Conservation (phyloP, 805 yeast species). For the Ascoidea asiatica region DNA sequence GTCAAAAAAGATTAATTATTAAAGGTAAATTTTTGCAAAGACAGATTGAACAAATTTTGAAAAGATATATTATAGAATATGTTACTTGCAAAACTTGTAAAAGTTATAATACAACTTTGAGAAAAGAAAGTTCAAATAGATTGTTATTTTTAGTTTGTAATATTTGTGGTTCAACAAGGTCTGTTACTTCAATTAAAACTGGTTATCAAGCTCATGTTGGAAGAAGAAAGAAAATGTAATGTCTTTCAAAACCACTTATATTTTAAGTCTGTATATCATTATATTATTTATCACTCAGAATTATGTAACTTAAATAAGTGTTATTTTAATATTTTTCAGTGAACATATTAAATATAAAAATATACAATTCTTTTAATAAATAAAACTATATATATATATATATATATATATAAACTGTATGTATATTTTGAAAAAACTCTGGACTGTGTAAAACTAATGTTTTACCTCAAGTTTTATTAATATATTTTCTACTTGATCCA, state of each 20-base stretch:
- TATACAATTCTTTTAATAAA: no score
- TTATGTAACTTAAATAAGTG: no score
- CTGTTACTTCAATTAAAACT: constrained; percentile 93
- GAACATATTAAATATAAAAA: neutral
- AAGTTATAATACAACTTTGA: constrained; percentile 90
- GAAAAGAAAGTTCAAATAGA: constrained; percentile 93
- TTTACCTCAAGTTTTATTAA: no score
- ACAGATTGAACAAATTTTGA: constrained; percentile 90
- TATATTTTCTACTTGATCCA: no score
- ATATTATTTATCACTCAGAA: no score
- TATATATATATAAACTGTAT: no score
- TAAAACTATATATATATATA: neutral
- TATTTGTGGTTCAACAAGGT: constrained; percentile 94
- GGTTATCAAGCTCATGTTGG: constrained; percentile 99
- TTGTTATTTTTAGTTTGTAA: constrained; percentile 95
- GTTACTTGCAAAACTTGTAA: constrained; percentile 99
- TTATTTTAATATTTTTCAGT: no score
- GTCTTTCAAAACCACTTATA: no score
- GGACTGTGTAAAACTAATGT: no score
- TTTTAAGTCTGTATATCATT: no score
- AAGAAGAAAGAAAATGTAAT: constrained; percentile 57
- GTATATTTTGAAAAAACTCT: neutral
- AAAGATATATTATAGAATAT: constrained; percentile 93
- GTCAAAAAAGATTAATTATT: constrained; percentile 90
- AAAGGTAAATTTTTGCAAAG: constrained; percentile 98